Evolutionary conservation across 345 rosid species (phyloP).

Genomic region (Boechera divaricarpa): DNA sequence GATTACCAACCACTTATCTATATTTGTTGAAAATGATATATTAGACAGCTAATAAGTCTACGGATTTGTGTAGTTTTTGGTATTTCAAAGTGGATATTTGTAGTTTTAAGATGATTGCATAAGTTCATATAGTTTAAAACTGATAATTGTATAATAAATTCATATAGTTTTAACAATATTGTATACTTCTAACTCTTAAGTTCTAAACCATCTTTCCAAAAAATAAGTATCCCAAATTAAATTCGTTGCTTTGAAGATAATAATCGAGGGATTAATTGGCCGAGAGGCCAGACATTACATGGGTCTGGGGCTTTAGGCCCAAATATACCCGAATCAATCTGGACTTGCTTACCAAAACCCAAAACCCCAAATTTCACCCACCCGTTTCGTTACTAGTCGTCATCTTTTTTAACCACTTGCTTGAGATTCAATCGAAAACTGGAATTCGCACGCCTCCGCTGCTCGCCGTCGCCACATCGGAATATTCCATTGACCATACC

Average conservation of each 20-base stretch:
- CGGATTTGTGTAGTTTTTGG: neutral
- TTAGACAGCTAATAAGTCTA: neutral
- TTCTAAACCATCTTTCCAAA: neutral
- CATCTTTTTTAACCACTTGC: constrained; percentile 2
- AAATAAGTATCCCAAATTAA: neutral
- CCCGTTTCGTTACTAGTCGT: neutral
- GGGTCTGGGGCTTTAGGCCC: neutral
- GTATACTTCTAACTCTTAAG: neutral
- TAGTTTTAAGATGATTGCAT: neutral
- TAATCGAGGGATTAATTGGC: neutral
- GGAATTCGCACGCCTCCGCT: constrained; percentile 24
- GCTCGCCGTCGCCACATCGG: constrained; percentile 24
- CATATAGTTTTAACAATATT: neutral
- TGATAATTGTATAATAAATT: neutral
- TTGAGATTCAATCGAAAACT: constrained; percentile 35
- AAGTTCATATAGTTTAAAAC: neutral
- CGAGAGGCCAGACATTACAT: neutral
- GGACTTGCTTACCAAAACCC: neutral
- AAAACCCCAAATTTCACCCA: constrained; percentile 11
- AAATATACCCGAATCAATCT: neutral
- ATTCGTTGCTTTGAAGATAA: neutral
- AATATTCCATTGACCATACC: neutral
- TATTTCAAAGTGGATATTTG: neutral
- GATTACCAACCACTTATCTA: constrained; percentile 16
- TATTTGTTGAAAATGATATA: neutral